Evolutionary conservation across 441 rosid genomes (phyloP).

Genomic region (Populus hybrid): DNA sequence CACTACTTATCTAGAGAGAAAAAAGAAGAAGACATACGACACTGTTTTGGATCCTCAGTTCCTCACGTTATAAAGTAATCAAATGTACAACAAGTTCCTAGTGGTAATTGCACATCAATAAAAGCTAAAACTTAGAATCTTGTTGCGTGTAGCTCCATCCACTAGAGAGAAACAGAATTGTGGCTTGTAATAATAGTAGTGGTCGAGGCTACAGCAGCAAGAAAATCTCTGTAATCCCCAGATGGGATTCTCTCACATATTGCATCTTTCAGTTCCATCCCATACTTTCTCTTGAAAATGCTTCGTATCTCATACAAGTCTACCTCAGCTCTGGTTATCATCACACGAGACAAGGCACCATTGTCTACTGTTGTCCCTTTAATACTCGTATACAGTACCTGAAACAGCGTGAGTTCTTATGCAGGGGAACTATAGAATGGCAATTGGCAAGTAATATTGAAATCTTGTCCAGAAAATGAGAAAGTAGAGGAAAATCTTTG

Average conservation of each 20-base stretch:
- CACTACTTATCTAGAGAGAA: too few species aligned
- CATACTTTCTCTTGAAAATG: constrained; percentile 39
- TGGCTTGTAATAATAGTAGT: neutral
- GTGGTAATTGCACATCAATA: neutral
- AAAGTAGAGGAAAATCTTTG: too few species aligned
- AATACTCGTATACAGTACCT: constrained; percentile 34
- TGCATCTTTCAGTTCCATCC: constrained; percentile 39
- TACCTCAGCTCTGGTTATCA: constrained; percentile 49
- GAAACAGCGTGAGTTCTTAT: constrained; percentile 6
- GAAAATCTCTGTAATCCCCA: constrained; percentile 53
- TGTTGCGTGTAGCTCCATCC: neutral
- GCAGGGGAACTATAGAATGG: neutral
- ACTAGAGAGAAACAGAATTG: neutral
- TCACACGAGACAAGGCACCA: constrained; percentile 35
- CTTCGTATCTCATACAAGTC: constrained; percentile 47
- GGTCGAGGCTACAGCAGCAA: constrained; percentile 39
- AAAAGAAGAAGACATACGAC: neutral
- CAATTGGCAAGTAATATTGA: neutral
- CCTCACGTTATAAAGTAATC: neutral
- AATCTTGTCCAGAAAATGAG: too few species aligned
- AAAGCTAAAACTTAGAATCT: neutral
- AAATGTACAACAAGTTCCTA: too few species aligned
- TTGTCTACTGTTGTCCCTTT: constrained; percentile 32
- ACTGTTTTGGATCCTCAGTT: neutral
- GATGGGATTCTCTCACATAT: constrained; percentile 34